Base-by-base conservation (phyloP, 2,329 filamentous ascomycete species). In the Aspergillus clavatus region DNA sequence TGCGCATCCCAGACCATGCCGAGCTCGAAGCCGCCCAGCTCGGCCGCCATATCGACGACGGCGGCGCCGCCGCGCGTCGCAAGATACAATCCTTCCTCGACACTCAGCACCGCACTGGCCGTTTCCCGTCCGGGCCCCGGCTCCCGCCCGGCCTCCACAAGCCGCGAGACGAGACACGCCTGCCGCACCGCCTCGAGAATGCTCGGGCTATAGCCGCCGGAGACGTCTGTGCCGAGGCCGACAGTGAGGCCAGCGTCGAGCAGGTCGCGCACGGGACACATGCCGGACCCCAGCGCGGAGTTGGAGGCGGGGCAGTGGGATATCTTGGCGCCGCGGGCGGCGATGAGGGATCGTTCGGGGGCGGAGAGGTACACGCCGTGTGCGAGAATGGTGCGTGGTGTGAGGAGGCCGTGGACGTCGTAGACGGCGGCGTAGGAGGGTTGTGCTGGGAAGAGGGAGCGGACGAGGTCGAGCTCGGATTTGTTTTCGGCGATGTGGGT, bases 1-100 rank as follows among this genome's bases (percentile, higher is more conserved):
- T 96, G 89, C 47, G 87, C 89, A 75, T 98, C 93, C 81, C 84
- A 97, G 53, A 88, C 80, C 83, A 85, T 93, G 0, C 90, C 93
- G 1, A 85, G 78, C 52, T 88, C 87, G 63, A 97, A 97, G 0
- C 76, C 83, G 2, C 93, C 93, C 12, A 97, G 76, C 47, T 73
- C 79, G 7, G 80, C 75, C 31, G 76, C 78, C 50, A 97, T 72
- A 0, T 89, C 87, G 0, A 97, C 78, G 1, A 93, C 87, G 26
- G 78, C 76, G 0, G 93, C 93, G 0, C 93, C 93, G 8, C 93
- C 93, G n/a, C 82, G 72, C 1, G 93, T 98, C 0, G 84, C 91
- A 0, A 98, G 78, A 62, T 87, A 94, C 42, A 98, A 63, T 11
- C 83, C 88, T 67, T 98, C 91, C 47, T 90, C 86, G 1, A 93